Conservation (phyloP, 768 basidiomycete species). For the Calocybe gangraenosa region DNA sequence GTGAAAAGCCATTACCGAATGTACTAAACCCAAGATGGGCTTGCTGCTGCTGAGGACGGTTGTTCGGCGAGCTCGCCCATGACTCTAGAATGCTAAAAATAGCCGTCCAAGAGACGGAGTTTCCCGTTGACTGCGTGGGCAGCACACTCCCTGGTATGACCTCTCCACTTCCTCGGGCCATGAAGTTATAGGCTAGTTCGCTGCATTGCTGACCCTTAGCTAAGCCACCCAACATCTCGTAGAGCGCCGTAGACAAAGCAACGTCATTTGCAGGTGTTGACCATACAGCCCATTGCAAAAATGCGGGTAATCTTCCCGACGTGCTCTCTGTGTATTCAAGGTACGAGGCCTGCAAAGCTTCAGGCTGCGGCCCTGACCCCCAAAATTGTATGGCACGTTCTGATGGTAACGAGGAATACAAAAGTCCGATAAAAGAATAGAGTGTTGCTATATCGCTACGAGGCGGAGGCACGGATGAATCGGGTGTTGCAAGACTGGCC, state of each 20-base stretch:
- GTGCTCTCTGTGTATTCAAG: slow-evolving; percentile 59
- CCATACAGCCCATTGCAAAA: slow-evolving; percentile 90
- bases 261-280: slow-evolving; percentile 72
- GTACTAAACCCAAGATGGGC: slow-evolving; percentile 18
- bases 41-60: slow-evolving; percentile 39
- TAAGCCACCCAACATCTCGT: slow-evolving; percentile 85
- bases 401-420: slow-evolving; percentile 69
- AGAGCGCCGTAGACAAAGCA: slow-evolving; percentile 73
- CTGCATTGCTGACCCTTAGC: slow-evolving; percentile 83
- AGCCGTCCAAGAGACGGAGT: slow-evolving; percentile 71
- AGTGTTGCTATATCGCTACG: slow-evolving; percentile 84
- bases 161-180: slow-evolving; percentile 72
- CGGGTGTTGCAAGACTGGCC: slow-evolving; percentile 33
- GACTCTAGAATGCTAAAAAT: slow-evolving; percentile 74
- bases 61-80: slow-evolving; percentile 59
- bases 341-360: slow-evolving; percentile 42
- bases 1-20: slow-evolving; percentile 24
- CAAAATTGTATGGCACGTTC: slow-evolving; percentile 86
- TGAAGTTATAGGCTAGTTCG: slow-evolving; percentile 85
- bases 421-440: slow-evolving; percentile 77
- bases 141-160: slow-evolving; percentile 58
- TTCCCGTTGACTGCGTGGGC: slow-evolving; percentile 44
- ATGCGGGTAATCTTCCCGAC: slow-evolving; percentile 61
- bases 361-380: slow-evolving; percentile 55
- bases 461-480: slow-evolving; percentile 38